These are phyloP conservation scores for Eutrema heterophyllum DNA, from an alignment of 345 rosid species.

Conservation along the genomic window DNA sequence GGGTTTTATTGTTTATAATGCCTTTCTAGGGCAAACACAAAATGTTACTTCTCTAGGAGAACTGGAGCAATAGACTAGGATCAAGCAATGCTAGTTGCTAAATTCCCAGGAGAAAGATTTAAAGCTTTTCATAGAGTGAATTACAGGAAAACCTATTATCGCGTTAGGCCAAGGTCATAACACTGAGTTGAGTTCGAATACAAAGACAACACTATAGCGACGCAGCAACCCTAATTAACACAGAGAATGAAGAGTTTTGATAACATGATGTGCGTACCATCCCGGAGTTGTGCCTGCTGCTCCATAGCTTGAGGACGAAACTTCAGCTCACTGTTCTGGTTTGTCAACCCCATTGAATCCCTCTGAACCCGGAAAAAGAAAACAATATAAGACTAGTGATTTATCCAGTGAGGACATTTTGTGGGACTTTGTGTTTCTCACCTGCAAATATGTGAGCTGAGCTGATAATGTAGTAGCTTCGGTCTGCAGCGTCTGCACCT, in stretches of 20 bases:
- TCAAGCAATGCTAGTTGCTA: background rate
- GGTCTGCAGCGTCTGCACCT: conserved; percentile 81
- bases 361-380: conserved; percentile 27
- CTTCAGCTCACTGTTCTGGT: no score
- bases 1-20: background rate
- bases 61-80: no score
- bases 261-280: no score
- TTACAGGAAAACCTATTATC: background rate
- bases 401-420: background rate
- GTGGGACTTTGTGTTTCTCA: conserved; percentile 1
- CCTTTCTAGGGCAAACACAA: background rate
- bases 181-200: background rate
- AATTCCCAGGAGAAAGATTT: background rate
- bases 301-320: no score
- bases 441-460: conserved; percentile 77
- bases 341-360: conserved; percentile 43
- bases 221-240: background rate
- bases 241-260: no score
- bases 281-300: no score
- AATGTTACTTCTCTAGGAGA: background rate
- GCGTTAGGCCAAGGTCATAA: no score
- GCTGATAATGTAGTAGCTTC: conserved; percentile 83
- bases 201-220: background rate
- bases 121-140: background rate
- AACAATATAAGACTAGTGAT: background rate